Conservation (phyloP, 2,329 filamentous ascomycete species). For the Clarireedia monteithiana region DNA sequence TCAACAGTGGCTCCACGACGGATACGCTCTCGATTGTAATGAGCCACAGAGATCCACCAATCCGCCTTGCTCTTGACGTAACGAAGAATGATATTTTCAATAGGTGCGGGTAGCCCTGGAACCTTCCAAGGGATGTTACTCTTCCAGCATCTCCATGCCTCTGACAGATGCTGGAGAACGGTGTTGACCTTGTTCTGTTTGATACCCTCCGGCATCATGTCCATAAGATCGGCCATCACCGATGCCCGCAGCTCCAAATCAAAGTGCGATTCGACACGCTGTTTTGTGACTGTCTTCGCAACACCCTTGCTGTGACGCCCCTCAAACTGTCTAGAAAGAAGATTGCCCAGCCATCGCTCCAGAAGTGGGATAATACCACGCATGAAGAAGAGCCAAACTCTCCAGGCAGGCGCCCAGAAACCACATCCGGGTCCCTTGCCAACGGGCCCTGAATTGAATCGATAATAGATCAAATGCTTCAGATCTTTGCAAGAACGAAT, state of each 20-base stretch:
- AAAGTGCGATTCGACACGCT: constrained; percentile 97
- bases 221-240: constrained; percentile 98
- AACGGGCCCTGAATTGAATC: constrained; percentile 94
- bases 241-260: constrained; percentile 94
- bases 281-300: constrained; percentile 97
- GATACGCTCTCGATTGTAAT: constrained; percentile 98
- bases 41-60: constrained; percentile 99
- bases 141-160: constrained; percentile 99
- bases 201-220: constrained; percentile 99
- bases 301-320: constrained; percentile 98
- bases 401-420: constrained; percentile 98
- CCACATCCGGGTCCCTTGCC: constrained; percentile 96
- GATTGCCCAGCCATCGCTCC: constrained; percentile 93
- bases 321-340: constrained; percentile 95
- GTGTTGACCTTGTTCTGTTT: constrained; percentile 99
- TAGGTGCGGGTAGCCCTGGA: constrained; percentile 87
- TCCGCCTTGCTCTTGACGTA: constrained; percentile 99
- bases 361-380: constrained; percentile 93
- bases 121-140: constrained; percentile 99
- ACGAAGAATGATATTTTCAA: constrained; percentile 96
- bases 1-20: constrained; percentile 93
- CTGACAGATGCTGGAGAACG: constrained; percentile 90
- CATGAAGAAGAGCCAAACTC: constrained; percentile 99
- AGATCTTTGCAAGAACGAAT: constrained; percentile 98
- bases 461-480: constrained; percentile 98